Percentiles rank a stretch among this genome's conserved stretches.
Evolutionary conservation across 2,329 filamentous ascomycete genomes (phyloP).

Genomic region (Coniochaeta sp.): DNA sequence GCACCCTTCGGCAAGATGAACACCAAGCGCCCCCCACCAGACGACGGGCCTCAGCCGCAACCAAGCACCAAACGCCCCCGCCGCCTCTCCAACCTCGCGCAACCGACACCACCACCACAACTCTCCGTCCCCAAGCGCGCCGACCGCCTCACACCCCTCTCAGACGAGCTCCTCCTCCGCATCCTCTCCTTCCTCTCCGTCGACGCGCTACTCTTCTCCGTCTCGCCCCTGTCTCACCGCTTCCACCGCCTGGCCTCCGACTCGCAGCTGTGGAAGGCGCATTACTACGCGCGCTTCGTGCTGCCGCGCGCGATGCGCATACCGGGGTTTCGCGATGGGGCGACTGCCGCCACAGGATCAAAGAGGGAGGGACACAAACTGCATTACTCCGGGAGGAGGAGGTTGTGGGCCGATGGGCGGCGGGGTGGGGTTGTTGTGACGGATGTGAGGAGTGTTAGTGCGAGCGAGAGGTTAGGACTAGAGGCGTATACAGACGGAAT

Average conservation of each 20-base stretch:
- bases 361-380: conserved; percentile 27
- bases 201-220: conserved; percentile 56
- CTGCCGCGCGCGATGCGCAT: conserved; percentile 71
- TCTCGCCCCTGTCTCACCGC: conserved; percentile 63
- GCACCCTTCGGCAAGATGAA: background rate
- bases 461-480: conserved; percentile 3
- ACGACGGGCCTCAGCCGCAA: background rate
- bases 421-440: conserved; percentile 28
- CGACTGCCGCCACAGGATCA: conserved; percentile 22
- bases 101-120: background rate
- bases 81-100: no score
- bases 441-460: conserved; percentile 38
- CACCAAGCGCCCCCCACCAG: background rate
- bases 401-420: conserved; percentile 39
- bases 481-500: background rate
- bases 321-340: conserved; percentile 50
- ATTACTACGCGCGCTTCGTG: conserved; percentile 85
- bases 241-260: conserved; percentile 69
- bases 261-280: conserved; percentile 82
- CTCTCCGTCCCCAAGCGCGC: background rate
- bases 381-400: conserved; percentile 35
- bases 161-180: conserved; percentile 81
- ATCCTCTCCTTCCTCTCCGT: conserved; percentile 73
- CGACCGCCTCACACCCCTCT: conserved; percentile 68
- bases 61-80: background rate